Conservation (phyloP, 2,329 filamentous ascomycete genomes). For the Penicillium oxalicum region DNA sequence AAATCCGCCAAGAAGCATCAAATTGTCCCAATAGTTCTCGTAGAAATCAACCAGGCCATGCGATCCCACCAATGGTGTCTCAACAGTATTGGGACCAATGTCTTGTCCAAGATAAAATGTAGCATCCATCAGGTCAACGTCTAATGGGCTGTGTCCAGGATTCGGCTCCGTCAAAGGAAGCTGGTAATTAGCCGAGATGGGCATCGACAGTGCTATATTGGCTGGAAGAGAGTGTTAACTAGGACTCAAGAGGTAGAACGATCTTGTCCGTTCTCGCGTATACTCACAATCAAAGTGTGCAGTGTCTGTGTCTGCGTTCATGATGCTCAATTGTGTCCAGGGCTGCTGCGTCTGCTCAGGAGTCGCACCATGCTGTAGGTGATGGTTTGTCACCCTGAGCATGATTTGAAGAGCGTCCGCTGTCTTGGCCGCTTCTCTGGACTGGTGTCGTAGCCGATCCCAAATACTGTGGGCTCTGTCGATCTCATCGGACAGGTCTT, state of each 20-base stretch:
- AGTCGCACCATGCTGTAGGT: slow-evolving; percentile 15
- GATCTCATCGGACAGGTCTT: slow-evolving; percentile 9
- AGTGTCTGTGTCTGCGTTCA: background rate
- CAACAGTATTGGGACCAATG: background rate
- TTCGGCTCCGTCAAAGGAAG: background rate
- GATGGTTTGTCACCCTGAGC: slow-evolving; percentile 14
- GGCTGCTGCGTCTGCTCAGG: slow-evolving; percentile 2
- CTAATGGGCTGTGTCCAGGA: slow-evolving; percentile 6
- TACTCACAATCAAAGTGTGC: background rate
- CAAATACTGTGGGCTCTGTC: slow-evolving; percentile 13
- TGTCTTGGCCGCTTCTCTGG: slow-evolving; percentile 14
- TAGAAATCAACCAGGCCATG: slow-evolving; percentile 12
- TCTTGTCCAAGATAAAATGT: slow-evolving; percentile 13
- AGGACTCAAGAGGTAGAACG: background rate
- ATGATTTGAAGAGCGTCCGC: slow-evolving; percentile 15
- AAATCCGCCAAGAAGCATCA: slow-evolving; percentile 13
- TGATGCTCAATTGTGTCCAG: background rate
- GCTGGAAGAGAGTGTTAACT: background rate
- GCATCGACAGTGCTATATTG: background rate
- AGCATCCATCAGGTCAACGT: slow-evolving; percentile 15
- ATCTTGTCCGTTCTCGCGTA: no score
- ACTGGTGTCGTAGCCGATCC: slow-evolving; percentile 12
- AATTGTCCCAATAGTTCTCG: slow-evolving; percentile 16
- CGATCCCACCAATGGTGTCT: slow-evolving; percentile 7
- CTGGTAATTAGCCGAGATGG: background rate